These are phyloP conservation scores for Lactifluus echinatus DNA, from an alignment of 768 basidiomycete species.

Conservation along the genomic window DNA sequence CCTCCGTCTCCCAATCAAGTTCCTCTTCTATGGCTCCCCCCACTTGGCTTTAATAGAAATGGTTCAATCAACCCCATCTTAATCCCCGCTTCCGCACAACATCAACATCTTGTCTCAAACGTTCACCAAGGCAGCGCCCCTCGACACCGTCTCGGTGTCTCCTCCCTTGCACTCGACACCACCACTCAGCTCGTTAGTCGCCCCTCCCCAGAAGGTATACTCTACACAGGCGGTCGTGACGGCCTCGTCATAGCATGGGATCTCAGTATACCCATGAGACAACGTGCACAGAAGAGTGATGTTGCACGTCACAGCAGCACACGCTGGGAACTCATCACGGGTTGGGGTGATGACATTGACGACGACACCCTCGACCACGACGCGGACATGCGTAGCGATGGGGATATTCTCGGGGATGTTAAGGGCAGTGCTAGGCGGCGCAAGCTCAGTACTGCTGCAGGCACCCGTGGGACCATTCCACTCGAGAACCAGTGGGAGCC, in stretches of 20 bases:
- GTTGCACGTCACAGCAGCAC: constrained; percentile 24
- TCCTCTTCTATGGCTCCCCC: constrained; percentile 63
- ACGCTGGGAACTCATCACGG: constrained; percentile 77
- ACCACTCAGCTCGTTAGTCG: constrained; percentile 67
- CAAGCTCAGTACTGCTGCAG: constrained; percentile 27
- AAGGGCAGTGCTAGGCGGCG: constrained; percentile 30
- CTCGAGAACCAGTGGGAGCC: constrained; percentile 77
- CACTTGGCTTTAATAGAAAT: constrained; percentile 49
- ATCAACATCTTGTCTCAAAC: background rate
- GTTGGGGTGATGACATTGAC: constrained; percentile 65
- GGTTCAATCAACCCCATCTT: constrained; percentile 68
- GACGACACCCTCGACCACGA: constrained; percentile 60
- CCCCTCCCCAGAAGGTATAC: constrained; percentile 69
- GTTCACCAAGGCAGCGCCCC: background rate
- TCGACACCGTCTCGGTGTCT: constrained; percentile 78
- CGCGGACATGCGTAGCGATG: constrained; percentile 56
- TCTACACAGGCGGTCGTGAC: constrained; percentile 87
- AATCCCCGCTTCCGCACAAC: constrained; percentile 28
- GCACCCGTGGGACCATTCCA: constrained; percentile 32
- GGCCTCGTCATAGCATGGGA: constrained; percentile 88
- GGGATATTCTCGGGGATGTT: constrained; percentile 73
- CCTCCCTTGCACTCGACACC: constrained; percentile 79
- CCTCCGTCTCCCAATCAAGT: constrained; percentile 48
- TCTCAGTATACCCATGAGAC: constrained; percentile 55
- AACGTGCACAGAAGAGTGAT: constrained; percentile 30